phyloP scores from a whole-genome alignment of 73 alveolate genomes.

The Paramecium biaurelia region DNA sequence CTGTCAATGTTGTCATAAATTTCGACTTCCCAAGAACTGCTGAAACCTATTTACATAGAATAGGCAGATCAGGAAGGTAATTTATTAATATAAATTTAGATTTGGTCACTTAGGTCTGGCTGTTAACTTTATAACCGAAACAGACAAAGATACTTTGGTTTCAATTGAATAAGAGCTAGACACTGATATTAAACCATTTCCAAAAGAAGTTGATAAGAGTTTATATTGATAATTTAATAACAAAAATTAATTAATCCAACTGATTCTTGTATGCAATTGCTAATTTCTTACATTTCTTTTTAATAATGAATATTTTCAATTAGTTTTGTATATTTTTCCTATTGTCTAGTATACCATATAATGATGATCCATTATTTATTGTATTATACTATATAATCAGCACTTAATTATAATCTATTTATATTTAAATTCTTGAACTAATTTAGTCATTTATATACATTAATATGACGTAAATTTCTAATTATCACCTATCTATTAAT shows the following conservation, averaged over 20 bases:
- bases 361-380: too few species aligned
- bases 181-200: conserved; percentile 98
- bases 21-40: conserved; percentile 97
- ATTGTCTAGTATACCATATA: too few species aligned
- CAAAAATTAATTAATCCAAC: not conserved
- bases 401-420: too few species aligned
- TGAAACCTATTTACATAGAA: conserved; percentile 98
- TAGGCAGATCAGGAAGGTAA: conserved; percentile 98
- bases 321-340: too few species aligned
- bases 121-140: conserved; percentile 85
- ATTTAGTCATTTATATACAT: too few species aligned
- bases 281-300: not conserved
- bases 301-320: too few species aligned
- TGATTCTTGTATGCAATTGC: not conserved
- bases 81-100: conserved; percentile 24
- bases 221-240: conserved; percentile 72
- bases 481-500: too few species aligned
- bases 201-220: conserved; percentile 96
- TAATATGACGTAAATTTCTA: too few species aligned
- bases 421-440: too few species aligned
- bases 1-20: conserved; percentile 97
- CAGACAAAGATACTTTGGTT: conserved; percentile 78
- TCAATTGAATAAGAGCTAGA: conserved; percentile 93
- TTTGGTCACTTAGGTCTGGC: conserved; percentile 94
- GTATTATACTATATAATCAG: too few species aligned